These are phyloP conservation scores for Parasarocladium wereldwijsianum DNA, from an alignment of 2,329 filamentous ascomycete species.

Conservation along the genomic window DNA sequence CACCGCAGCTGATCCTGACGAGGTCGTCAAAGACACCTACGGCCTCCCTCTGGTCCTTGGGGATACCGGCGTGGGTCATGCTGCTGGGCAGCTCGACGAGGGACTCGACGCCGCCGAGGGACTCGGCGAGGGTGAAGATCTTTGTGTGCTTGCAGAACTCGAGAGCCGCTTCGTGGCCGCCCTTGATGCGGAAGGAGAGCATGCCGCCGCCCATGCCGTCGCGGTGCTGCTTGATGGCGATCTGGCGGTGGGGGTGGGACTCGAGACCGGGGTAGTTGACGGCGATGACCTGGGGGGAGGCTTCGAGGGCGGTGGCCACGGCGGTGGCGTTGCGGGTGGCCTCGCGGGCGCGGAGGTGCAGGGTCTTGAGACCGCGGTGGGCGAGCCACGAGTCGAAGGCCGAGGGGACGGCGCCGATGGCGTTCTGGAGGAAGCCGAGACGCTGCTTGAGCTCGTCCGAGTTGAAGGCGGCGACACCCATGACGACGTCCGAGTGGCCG, in stretches of 20 bases:
- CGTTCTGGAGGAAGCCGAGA: constrained; percentile 87
- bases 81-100: constrained; percentile 82
- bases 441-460: constrained; percentile 61
- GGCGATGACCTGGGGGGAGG: constrained; percentile 65
- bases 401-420: constrained; percentile 87
- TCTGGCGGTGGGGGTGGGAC: constrained; percentile 72
- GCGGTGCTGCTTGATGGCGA: constrained; percentile 84
- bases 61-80: constrained; percentile 97
- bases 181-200: constrained; percentile 88
- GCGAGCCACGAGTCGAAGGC: constrained; percentile 97
- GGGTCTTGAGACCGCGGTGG: constrained; percentile 89
- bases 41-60: constrained; percentile 74
- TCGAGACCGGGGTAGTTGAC: constrained; percentile 93
- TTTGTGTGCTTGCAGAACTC: constrained; percentile 81
- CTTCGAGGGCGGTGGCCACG: constrained; percentile 63
- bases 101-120: constrained; percentile 80
- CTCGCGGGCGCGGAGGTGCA: constrained; percentile 82
- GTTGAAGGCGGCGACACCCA: constrained; percentile 96
- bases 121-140: constrained; percentile 90
- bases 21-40: constrained; percentile 93
- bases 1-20: constrained; percentile 81
- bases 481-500: constrained; percentile 90
- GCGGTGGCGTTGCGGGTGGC: constrained; percentile 67
- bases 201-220: constrained; percentile 92
- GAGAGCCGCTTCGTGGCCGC: constrained; percentile 73